Evolutionary conservation across 2,329 filamentous ascomycete species (phyloP).

Genomic region (Pyrenophora graminea): DNA sequence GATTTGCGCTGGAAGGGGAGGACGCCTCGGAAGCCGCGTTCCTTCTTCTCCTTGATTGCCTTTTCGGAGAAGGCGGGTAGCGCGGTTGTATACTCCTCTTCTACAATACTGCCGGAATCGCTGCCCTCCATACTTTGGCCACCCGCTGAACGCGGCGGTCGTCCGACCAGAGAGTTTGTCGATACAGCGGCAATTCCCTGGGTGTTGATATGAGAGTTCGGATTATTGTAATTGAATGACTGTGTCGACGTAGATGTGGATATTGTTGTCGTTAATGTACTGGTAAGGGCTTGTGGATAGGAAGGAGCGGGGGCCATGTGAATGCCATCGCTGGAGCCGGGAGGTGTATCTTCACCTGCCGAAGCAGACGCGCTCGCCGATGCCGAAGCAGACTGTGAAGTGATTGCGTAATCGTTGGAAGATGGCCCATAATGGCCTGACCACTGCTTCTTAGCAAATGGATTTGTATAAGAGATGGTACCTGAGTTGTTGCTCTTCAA

Average conservation of each 20-base stretch:
- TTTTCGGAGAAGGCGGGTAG: constrained; percentile 43
- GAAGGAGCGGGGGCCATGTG: constrained; percentile 40
- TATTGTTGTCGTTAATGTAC: constrained; percentile 27
- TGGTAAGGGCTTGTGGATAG: constrained; percentile 36
- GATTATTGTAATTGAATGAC: constrained; percentile 26
- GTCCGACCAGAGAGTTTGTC: constrained; percentile 24
- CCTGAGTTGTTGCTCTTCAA: constrained; percentile 35
- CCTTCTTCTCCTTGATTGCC: constrained; percentile 41
- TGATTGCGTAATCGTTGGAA: constrained; percentile 31
- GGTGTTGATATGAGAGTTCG: constrained; percentile 36
- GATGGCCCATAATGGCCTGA: constrained; percentile 31
- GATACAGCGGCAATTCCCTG: constrained; percentile 20
- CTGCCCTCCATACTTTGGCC: constrained; percentile 38
- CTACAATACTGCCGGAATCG: constrained; percentile 41
- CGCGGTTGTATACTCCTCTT: constrained; percentile 47
- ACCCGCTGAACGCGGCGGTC: constrained; percentile 33
- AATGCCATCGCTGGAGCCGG: constrained; percentile 43
- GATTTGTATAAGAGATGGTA: constrained; percentile 30
- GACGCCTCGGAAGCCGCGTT: constrained; percentile 47
- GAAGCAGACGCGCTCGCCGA: constrained; percentile 40
- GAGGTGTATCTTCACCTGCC: constrained; percentile 43
- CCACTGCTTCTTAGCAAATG: constrained; percentile 28
- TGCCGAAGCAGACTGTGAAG: constrained; percentile 34
- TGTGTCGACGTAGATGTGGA: constrained; percentile 13
- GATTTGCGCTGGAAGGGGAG: constrained; percentile 44